A percentile compares a stretch with the other conserved stretches of the same genome.
Evolutionary conservation across 352 stramenopile species (phyloP).

Genomic region (Aphanomyces invadans): DNA sequence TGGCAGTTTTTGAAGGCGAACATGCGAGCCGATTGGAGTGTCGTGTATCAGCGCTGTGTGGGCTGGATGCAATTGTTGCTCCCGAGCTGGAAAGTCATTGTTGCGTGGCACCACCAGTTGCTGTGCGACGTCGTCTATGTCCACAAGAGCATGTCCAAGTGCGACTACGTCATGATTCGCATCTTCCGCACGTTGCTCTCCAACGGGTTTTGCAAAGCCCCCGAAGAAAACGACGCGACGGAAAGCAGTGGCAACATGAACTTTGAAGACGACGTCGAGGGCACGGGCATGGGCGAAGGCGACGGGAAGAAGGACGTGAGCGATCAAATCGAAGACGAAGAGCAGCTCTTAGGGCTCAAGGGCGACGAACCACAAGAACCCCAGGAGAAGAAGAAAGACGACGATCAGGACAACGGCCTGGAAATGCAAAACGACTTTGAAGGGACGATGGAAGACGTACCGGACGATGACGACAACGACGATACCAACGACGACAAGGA

Average conservation of each 20-base stretch:
- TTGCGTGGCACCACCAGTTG: slow-evolving; percentile 63
- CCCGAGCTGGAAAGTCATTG: slow-evolving; percentile 47
- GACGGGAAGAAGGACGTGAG: slow-evolving; percentile 99
- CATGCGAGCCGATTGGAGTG: neutral
- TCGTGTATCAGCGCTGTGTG: slow-evolving; percentile 25
- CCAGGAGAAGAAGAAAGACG: slow-evolving; percentile 80
- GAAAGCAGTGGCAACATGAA: slow-evolving; percentile 85
- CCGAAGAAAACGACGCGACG: slow-evolving; percentile 51
- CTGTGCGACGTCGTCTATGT: slow-evolving; percentile 68
- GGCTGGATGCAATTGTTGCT: slow-evolving; percentile 51
- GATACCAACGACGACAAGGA: slow-evolving; percentile 80
- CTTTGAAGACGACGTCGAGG: slow-evolving; percentile 97
- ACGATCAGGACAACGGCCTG: slow-evolving; percentile 94
- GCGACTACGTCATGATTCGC: slow-evolving; percentile 92
- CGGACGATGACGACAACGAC: slow-evolving; percentile 74
- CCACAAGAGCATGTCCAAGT: slow-evolving; percentile 90
- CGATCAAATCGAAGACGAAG: slow-evolving; percentile 99
- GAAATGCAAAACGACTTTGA: slow-evolving; percentile 99
- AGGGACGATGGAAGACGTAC: slow-evolving; percentile 96
- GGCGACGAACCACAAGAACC: slow-evolving; percentile 83
- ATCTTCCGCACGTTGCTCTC: slow-evolving; percentile 95
- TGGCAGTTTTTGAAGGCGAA: slow-evolving; percentile 2
- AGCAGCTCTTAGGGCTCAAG: slow-evolving; percentile 98
- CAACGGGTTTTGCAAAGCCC: slow-evolving; percentile 90
- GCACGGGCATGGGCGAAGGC: slow-evolving; percentile 99